These are phyloP conservation scores for Colletotrichum sp. DNA, from an alignment of 2,329 filamentous ascomycete genomes.

Conservation along the genomic window DNA sequence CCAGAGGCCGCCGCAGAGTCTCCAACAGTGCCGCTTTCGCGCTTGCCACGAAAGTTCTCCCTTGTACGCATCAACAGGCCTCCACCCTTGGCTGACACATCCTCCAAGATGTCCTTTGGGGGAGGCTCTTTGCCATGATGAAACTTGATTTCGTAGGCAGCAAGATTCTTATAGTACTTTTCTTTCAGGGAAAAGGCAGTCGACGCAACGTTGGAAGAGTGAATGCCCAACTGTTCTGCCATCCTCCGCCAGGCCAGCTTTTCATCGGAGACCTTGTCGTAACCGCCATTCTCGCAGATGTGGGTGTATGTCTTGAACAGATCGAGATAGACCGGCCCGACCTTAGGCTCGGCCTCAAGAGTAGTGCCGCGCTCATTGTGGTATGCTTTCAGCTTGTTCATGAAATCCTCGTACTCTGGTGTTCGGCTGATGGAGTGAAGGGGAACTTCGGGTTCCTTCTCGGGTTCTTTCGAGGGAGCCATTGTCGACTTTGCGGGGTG, in stretches of 20 bases:
- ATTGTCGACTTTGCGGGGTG: background rate
- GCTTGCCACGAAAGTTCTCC: conserved; percentile 70
- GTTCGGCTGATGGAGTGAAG: conserved; percentile 60
- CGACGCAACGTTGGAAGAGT: conserved; percentile 77
- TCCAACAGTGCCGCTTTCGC: conserved; percentile 36
- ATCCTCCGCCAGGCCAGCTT: conserved; percentile 87
- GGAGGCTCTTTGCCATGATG: conserved; percentile 82
- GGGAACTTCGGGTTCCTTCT: conserved; percentile 24
- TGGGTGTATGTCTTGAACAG: conserved; percentile 79
- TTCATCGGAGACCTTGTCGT: conserved; percentile 82
- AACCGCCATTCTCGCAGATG: conserved; percentile 79
- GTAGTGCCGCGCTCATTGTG: conserved; percentile 80
- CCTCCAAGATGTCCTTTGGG: conserved; percentile 86
- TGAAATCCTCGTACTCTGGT: conserved; percentile 79
- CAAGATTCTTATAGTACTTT: conserved; percentile 88
- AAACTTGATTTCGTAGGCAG: conserved; percentile 83
- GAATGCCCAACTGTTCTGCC: conserved; percentile 76
- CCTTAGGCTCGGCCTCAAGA: conserved; percentile 81
- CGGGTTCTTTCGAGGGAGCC: conserved; percentile 3
- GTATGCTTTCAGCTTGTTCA: conserved; percentile 73
- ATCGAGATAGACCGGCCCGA: conserved; percentile 78
- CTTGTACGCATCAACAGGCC: conserved; percentile 78
- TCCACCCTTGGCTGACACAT: conserved; percentile 84
- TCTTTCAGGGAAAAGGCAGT: conserved; percentile 87
- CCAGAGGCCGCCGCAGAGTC: conserved; percentile 19